Base-by-base conservation (phyloP, 495 filamentous ascomycete genomes). In the Aspergillus conjunctus region DNA sequence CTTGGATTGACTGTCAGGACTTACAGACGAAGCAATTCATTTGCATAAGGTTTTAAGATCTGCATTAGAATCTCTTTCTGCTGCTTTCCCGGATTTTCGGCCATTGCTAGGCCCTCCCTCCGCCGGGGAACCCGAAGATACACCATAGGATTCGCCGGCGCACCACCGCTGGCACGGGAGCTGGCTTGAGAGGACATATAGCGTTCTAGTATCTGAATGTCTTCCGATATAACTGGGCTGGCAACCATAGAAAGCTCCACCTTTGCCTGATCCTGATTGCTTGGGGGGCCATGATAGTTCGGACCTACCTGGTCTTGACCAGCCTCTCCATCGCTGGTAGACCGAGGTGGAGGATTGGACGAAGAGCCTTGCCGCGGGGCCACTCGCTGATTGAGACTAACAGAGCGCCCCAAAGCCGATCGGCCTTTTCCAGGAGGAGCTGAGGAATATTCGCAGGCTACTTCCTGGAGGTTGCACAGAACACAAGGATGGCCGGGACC, bases 1-100 rank as follows among this genome's bases (percentile, higher is more conserved):
- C 14, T 39, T 39, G 6, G 39, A 15, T 12, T 17, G 44, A 20
- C 39, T 49, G 14, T 14, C 22, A 7, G 20, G 31, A 41, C 68
- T 30, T 62, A 73, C 64, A 75, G 56, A 31, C 58, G 49, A 39
- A 74, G 59, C n/a, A 77, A 59, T 53, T 71, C 71, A 33, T 65
- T 39, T n/a, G 64, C 59, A 26, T 65, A 66, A 21, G 70, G 67
- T 7, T 62, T 68, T 7, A 74, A 18, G 12, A 75, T 65, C 48
- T 62, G 59, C 62, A 48, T 52, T n/a, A 57, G n/a, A 3, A 56
- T 59, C 59, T 60, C 56, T 15, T 51, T 60, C 33, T 62, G 59
- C 7, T 51, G 59, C 33, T 66, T 55, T 7, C 59, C 55, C 10
- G 59, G 59, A 34, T 74, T 69, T 46, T 71, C 67, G 41, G 73